Conservation (phyloP, 2,329 filamentous ascomycete genomes). For the Cercospora sp. region DNA sequence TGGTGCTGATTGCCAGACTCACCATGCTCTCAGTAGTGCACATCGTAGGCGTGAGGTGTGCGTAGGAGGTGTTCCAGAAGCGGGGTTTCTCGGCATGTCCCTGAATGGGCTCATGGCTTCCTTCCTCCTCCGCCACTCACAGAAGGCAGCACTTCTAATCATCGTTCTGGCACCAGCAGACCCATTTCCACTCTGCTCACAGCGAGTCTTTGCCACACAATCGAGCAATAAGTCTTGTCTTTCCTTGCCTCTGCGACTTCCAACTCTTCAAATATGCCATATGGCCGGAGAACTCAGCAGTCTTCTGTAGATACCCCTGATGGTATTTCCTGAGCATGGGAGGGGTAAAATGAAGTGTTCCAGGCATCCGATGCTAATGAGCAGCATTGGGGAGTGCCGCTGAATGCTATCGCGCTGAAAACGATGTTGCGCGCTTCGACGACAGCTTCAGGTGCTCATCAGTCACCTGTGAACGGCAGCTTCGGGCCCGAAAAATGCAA, state of each 20-base stretch:
- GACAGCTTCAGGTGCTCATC: neutral
- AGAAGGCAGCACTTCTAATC: neutral
- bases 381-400: neutral
- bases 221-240: neutral
- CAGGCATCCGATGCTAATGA: neutral
- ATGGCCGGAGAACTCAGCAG: neutral
- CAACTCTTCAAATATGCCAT: neutral
- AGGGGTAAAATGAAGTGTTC: too few relatives aligned
- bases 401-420: neutral
- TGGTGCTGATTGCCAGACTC: neutral
- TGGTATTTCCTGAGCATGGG: neutral
- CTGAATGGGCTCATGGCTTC: neutral
- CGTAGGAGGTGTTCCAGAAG: neutral
- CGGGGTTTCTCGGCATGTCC: neutral
- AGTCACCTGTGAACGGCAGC: neutral
- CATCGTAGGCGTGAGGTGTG: too few relatives aligned
- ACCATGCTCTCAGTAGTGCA: neutral
- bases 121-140: neutral
- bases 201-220: too few relatives aligned
- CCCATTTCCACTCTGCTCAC: neutral
- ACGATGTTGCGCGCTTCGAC: neutral
- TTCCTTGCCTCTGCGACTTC: neutral
- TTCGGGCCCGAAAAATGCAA: neutral
- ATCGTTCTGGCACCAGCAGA: neutral
- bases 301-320: neutral